Percentiles rank a stretch among this genome's conserved stretches.
Evolutionary conservation across 1,139 yeast species (phyloP).

Genomic region (Spencermartinsiella ligniputridi): DNA sequence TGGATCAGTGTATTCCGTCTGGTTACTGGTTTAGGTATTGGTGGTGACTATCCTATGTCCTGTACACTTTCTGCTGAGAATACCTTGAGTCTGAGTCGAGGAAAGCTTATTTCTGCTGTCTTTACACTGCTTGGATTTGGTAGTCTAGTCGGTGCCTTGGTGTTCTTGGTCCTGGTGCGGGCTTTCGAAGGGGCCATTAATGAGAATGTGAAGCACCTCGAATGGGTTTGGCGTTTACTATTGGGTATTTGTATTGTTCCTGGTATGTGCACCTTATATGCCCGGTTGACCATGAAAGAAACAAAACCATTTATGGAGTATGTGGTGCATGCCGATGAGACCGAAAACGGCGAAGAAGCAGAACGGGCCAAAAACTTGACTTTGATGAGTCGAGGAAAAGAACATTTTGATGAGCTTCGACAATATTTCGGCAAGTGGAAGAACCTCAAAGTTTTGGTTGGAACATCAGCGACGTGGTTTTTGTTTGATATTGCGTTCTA

Average conservation of each 20-base stretch:
- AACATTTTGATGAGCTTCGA: constrained; percentile 25
- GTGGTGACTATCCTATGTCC: constrained; percentile 78
- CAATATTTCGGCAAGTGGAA: constrained; percentile 86
- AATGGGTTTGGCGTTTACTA: constrained; percentile 33
- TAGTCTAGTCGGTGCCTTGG: constrained; percentile 34
- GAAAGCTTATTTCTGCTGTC: constrained; percentile 34
- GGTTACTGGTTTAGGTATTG: constrained; percentile 74
- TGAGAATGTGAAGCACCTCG: constrained; percentile 20
- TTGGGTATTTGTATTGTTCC: constrained; percentile 42
- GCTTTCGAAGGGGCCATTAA: constrained; percentile 55
- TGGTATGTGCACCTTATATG: constrained; percentile 31
- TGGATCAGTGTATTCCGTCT: constrained; percentile 82
- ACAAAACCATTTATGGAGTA: constrained; percentile 5
- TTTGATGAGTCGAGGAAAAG: not conserved
- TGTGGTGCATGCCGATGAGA: not conserved
- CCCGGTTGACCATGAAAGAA: constrained; percentile 32
- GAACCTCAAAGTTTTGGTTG: constrained; percentile 83
- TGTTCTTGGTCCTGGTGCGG: constrained; percentile 28
- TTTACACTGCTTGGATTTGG: constrained; percentile 39
- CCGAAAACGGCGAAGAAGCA: not conserved
- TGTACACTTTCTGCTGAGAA: constrained; percentile 44
- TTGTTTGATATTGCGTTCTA: constrained; percentile 88
- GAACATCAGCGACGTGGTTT: constrained; percentile 93
- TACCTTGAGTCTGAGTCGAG: constrained; percentile 32
- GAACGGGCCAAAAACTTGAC: not conserved